Evolutionary conservation across 306 rosid species (phyloP).

Genomic region (Coriaria nepalensis): DNA sequence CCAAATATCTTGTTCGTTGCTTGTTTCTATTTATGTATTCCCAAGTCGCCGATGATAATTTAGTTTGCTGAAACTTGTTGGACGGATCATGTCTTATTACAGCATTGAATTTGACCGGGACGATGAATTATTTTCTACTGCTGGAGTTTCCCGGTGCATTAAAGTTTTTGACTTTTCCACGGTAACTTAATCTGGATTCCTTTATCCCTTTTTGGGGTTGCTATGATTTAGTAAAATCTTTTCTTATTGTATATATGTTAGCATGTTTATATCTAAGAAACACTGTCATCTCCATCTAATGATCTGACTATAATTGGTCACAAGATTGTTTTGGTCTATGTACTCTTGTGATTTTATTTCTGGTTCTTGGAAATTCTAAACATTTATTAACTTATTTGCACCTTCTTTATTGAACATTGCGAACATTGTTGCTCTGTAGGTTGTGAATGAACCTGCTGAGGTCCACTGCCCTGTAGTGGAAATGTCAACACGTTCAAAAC

Average conservation of each 20-base stretch:
- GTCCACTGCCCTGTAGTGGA: constrained; percentile 87
- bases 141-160: constrained; percentile 95
- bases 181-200: constrained; percentile 29
- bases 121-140: constrained; percentile 88
- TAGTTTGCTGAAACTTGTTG: constrained; percentile 11
- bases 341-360: constrained; percentile 1
- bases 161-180: constrained; percentile 84
- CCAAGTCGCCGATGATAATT: constrained; percentile 4
- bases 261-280: no score
- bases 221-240: no score
- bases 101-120: constrained; percentile 97
- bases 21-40: constrained; percentile 1
- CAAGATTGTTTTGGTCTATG: no score
- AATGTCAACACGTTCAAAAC: constrained; percentile 93
- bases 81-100: constrained; percentile 28
- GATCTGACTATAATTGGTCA: no score
- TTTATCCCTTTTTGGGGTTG: not conserved
- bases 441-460: constrained; percentile 80
- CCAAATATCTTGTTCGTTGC: not conserved
- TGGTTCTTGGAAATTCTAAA: no score
- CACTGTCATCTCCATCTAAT: no score
- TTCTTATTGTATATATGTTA: no score
- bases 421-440: constrained; percentile 36
- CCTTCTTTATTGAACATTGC: constrained; percentile 11
- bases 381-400: not conserved